These are phyloP conservation scores for Meredithiella fracta DNA, from an alignment of 2,329 filamentous ascomycete species.

Conservation along the genomic window DNA sequence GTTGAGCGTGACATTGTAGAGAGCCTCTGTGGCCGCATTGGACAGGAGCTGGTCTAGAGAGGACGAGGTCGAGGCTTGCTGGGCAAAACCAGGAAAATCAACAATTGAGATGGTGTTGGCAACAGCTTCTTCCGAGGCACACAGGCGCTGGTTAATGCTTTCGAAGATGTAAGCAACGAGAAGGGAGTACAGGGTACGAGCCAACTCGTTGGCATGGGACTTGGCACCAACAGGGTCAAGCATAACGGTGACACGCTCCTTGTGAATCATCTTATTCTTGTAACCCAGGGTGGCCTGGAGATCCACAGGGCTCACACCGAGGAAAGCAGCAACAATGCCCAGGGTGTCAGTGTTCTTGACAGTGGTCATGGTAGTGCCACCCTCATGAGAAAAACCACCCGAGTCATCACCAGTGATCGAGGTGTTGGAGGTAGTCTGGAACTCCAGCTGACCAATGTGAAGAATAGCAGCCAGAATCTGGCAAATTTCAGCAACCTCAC, in stretches of 20 bases:
- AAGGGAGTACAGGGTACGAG: constrained; percentile 81
- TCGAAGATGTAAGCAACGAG: constrained; percentile 90
- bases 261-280: constrained; percentile 90
- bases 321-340: constrained; percentile 75
- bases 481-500: constrained; percentile 92
- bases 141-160: constrained; percentile 75
- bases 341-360: constrained; percentile 91
- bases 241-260: constrained; percentile 97
- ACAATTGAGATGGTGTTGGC: constrained; percentile 89
- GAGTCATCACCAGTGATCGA: constrained; percentile 73
- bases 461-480: constrained; percentile 85
- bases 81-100: constrained; percentile 90
- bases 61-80: constrained; percentile 67
- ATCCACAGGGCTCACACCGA: constrained; percentile 66
- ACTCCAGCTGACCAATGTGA: constrained; percentile 96
- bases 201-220: constrained; percentile 83
- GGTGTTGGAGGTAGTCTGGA: constrained; percentile 66
- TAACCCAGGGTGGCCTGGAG: constrained; percentile 82
- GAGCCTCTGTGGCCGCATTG: constrained; percentile 80
- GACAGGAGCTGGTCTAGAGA: constrained; percentile 82
- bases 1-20: constrained; percentile 87
- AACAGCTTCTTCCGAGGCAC: constrained; percentile 72
- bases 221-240: constrained; percentile 81
- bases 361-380: constrained; percentile 65
- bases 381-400: constrained; percentile 90